A percentile compares a stretch with the other conserved stretches of the same genome.
These are phyloP conservation scores for Apium graveolens DNA, from an alignment of 129 eudicot species.

Conservation along the genomic window DNA sequence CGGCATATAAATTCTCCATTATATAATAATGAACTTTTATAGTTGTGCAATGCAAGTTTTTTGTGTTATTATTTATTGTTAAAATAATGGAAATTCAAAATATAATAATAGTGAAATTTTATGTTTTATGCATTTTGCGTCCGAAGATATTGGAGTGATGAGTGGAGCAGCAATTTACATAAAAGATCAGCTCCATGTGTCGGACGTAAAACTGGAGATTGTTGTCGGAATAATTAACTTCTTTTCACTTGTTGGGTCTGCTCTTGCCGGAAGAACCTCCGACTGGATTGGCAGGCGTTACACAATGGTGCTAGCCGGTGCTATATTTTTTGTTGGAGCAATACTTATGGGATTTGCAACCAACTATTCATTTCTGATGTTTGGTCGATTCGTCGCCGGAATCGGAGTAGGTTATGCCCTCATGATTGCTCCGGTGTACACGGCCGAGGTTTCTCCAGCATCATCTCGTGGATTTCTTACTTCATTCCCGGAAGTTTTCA, in stretches of 20 bases:
- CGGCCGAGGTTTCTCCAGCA: constrained; percentile 34
- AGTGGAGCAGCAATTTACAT: constrained; percentile 32
- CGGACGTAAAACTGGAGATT: constrained; percentile 19
- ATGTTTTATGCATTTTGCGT: no score
- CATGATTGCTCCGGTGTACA: constrained; percentile 33
- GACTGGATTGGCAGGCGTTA: constrained; percentile 34
- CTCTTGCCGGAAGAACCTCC: constrained; percentile 30
- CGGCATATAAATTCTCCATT: no score
- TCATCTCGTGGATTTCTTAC: constrained; percentile 27
- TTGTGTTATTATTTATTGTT: no score
- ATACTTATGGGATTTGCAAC: constrained; percentile 34
- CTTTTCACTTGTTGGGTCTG: constrained; percentile 25
- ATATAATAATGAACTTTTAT: no score
- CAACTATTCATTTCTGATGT: constrained; percentile 31
- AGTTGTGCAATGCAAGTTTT: no score
- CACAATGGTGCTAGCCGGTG: constrained; percentile 27
- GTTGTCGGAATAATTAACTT: constrained; percentile 25
- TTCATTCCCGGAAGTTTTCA: constrained; percentile 30
- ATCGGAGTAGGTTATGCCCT: constrained; percentile 32
- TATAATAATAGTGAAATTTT: no score
- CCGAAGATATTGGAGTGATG: constrained; percentile 36
- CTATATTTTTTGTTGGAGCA: constrained; percentile 25
- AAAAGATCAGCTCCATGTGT: constrained; percentile 12
- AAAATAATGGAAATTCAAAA: no score
- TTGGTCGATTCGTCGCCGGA: constrained; percentile 37